phyloP scores from a whole-genome alignment of 208 protist species.

The Leishmania mexicana region DNA sequence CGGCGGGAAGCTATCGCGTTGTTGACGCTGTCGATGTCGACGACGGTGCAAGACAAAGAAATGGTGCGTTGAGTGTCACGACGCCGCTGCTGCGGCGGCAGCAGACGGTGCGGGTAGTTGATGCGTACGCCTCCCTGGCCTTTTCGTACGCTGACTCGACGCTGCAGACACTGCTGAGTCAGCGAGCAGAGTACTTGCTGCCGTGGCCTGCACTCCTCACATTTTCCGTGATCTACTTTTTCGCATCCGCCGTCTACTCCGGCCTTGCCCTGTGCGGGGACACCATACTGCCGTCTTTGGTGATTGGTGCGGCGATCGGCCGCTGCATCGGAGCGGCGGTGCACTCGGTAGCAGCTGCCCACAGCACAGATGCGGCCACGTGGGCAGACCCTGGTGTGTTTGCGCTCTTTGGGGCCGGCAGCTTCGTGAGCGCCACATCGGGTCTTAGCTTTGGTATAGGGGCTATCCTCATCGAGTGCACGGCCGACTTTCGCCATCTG shows the following conservation, averaged over 20 bases:
- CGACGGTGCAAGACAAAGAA: background rate
- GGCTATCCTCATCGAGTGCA: slow-evolving; percentile 53
- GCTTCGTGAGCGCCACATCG: slow-evolving; percentile 52
- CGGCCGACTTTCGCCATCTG: slow-evolving; percentile 54
- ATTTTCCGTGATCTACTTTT: slow-evolving; percentile 51
- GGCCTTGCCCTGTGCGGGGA: slow-evolving; percentile 40
- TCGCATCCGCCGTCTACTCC: slow-evolving; percentile 46
- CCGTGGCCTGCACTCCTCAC: slow-evolving; percentile 28
- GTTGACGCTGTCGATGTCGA: background rate
- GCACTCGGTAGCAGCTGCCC: background rate
- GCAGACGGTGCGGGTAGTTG: slow-evolving; percentile 39
- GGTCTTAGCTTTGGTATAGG: slow-evolving; percentile 55
- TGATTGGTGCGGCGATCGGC: slow-evolving; percentile 44
- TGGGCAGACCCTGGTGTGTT: slow-evolving; percentile 63
- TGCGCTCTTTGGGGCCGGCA: slow-evolving; percentile 63
- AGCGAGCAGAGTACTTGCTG: slow-evolving; percentile 44
- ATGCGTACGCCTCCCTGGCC: slow-evolving; percentile 59
- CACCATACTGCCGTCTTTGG: slow-evolving; percentile 34
- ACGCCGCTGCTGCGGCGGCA: slow-evolving; percentile 11
- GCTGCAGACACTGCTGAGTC: slow-evolving; percentile 48
- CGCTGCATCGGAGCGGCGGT: slow-evolving; percentile 36
- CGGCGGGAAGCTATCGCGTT: slow-evolving; percentile 12
- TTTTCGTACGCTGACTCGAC: slow-evolving; percentile 56
- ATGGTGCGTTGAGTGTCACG: background rate
- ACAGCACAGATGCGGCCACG: background rate